phyloP scores from a whole-genome alignment of 2,329 filamentous ascomycete species.

The Chaetoscypha palmicola region DNA sequence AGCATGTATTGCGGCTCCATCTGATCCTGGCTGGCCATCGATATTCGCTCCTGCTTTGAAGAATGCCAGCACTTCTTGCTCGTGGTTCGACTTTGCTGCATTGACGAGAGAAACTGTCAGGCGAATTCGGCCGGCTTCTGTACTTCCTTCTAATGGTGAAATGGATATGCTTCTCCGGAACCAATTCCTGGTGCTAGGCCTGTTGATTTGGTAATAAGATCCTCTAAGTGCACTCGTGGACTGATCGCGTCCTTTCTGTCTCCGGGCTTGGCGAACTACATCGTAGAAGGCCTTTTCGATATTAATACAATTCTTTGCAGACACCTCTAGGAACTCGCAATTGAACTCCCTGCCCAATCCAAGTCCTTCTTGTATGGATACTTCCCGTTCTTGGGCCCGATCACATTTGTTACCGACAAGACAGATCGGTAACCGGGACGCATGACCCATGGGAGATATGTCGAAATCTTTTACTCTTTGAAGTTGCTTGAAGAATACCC shows the following conservation, averaged over 20 bases:
- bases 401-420: conserved; percentile 96
- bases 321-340: conserved; percentile 91
- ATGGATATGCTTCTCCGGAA: conserved; percentile 1
- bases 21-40: conserved; percentile 5
- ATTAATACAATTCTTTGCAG: conserved; percentile 92
- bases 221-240: not conserved
- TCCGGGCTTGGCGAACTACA: conserved; percentile 77
- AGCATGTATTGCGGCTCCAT: conserved; percentile 8
- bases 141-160: conserved; percentile 33
- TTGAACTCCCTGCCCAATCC: conserved; percentile 80
- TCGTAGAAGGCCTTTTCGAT: conserved; percentile 96
- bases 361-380: conserved; percentile 87
- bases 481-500: not conserved
- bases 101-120: conserved; percentile 4
- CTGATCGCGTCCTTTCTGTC: conserved; percentile 47
- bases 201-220: not conserved
- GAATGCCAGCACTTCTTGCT: conserved; percentile 4
- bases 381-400: conserved; percentile 83
- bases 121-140: conserved; percentile 3
- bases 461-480: not conserved
- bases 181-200: not conserved
- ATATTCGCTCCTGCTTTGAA: conserved; percentile 3
- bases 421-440: conserved; percentile 64
- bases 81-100: conserved; percentile 6
- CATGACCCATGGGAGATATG: not conserved